These are phyloP conservation scores for Hamamelis virginiana DNA, from an alignment of 164 flowering plant genomes.

Conservation along the genomic window DNA sequence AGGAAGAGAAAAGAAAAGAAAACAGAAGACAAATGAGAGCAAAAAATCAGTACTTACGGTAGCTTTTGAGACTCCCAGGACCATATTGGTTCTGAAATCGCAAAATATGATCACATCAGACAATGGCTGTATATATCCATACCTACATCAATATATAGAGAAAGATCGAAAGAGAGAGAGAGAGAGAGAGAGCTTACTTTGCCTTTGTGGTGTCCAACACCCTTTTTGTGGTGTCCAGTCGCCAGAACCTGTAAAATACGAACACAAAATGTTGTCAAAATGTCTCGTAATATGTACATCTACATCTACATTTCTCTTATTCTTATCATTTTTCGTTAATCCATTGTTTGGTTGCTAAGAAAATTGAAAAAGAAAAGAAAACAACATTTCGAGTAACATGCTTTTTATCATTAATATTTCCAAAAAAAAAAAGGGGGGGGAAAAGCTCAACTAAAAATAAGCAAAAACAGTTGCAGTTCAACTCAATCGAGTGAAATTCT, in stretches of 20 bases:
- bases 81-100: constrained; percentile 31
- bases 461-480: too few relatives aligned
- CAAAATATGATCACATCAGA: neutral
- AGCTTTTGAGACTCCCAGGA: constrained; percentile 35
- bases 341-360: neutral
- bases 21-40: too few relatives aligned
- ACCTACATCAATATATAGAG: neutral
- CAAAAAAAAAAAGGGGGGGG: too few relatives aligned
- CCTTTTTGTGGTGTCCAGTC: constrained; percentile 20
- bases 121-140: neutral
- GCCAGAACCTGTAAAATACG: constrained; percentile 36
- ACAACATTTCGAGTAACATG: neutral
- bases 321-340: too few relatives aligned
- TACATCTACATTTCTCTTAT: too few relatives aligned
- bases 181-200: neutral
- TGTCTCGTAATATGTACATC: neutral
- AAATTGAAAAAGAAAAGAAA: neutral
- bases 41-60: constrained; percentile 33
- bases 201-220: constrained; percentile 31
- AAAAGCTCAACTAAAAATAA: neutral
- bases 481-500: too few relatives aligned
- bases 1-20: neutral
- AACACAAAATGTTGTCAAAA: neutral
- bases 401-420: neutral
- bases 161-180: neutral